Evolutionary conservation across 345 rosid species (phyloP), one percentile per base, ranked within the genome.

Genomic region (Gossypium sturtianum): DNA sequence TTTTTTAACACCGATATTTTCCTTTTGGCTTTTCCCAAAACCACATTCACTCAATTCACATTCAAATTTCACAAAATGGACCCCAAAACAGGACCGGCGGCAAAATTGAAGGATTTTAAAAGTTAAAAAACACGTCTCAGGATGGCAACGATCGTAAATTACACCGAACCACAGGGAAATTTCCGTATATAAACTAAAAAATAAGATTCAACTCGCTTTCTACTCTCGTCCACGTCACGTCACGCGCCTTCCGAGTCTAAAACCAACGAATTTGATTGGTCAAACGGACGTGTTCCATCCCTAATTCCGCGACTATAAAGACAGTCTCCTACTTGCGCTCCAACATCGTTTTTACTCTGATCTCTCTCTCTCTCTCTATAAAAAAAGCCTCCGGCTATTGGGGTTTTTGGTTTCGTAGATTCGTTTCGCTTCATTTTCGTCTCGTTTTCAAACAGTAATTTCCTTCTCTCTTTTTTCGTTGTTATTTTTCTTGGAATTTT

Each of bases 191-290:
- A 4, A 20, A 15, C 48, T 27, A 25, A 60, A 29, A 7, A 3
- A n/a, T 3, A 51, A 11, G 51, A 10, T 48, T 3, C 69, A 38
- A 56, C 60, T 23, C 23, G 63, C 73, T 19, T 54, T 57, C 47
- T 11, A 23, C 19, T 13, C 2, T 10, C 3, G 27, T n/a, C 49
- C 12, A 12, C 23, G 20, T 17, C 22, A 23, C 2, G 0, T 1
- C 4, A 56, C 29, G 6, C 38, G 38, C 45, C 56, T 71, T 17
- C 3, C 9, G 20, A 44, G 0, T 23, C 27, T 13, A 60, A 72
- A 72, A 29, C 1, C 65, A 59, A 67, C 20, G 58, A 17, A 74
- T 54, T 8, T 79, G 66, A 84, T 80, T 83, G 81, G 88, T 12
- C 52, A 1, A 19, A 12, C 60, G 72, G 64, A 84, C 85, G 84